Evolutionary conservation across 192 early-diverging fungal genomes (phyloP), one percentile per base, ranked within the genome.

Genomic region (Rhizoclosmatium sp.): DNA sequence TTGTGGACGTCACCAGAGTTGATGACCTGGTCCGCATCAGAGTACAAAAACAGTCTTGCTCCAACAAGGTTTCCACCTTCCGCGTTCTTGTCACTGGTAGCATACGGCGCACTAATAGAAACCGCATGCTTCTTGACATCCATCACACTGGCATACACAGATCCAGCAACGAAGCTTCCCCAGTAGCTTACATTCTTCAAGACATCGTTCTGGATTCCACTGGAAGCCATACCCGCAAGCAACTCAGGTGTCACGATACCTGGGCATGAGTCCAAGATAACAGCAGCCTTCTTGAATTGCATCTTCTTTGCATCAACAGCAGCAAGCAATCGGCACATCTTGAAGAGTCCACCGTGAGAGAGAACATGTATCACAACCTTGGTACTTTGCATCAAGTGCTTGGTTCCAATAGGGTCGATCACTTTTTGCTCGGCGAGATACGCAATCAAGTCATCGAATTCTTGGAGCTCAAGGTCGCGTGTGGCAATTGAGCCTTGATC

Each of bases 1-100:
- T 16, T 23, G 10, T 65, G 16, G 40, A 65, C 31, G 10, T 65
- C 64, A 12, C 10, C 39, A n/a, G 19, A 10, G 12, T 12, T 10
- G 0, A 31, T 39, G 12, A 31, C 10, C 31, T 65, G n/a, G 64
- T 65, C 64, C 12, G 64, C 40, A 31, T 65, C 64, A 10, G 64
- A 65, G 67, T 69, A 69, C 40, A 69, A 23, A 69, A 69, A 69
- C 39, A 69, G 45, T 16, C 67, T 16, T 12, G 67, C 41, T 12
- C 67, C 67, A 69, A 39, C 12, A 9, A 69, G 16, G 39, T 40
- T 40, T 9, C 10, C 9, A 9, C 54, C 9, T 9, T 9, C 19
- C 10, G 54, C 19, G 54, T 56, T 56, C 19, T 56, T 56, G 9
- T 56, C 10, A n/a, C 54, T 56, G 54, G 54, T 14, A 9, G 54